Evolutionary conservation across 805 yeast genomes (phyloP).

Genomic region (Jamesozyma spencerorum): DNA sequence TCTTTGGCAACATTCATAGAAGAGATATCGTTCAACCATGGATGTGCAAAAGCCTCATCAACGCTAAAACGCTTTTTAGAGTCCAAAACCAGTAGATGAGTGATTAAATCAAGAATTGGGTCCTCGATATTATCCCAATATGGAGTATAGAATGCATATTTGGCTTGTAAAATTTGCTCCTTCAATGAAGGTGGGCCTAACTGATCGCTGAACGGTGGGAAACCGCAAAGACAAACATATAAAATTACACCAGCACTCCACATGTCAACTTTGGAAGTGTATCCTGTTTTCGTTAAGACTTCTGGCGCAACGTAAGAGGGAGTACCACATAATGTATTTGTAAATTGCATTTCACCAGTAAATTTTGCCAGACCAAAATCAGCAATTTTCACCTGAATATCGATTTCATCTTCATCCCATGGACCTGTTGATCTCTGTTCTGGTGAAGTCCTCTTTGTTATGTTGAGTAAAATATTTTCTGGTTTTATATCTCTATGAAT

Average conservation of each 20-base stretch:
- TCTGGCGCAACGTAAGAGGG: slow-evolving; percentile 87
- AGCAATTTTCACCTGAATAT: slow-evolving; percentile 64
- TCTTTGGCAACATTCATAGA: slow-evolving; percentile 9
- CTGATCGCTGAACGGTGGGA: slow-evolving; percentile 80
- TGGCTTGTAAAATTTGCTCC: slow-evolving; percentile 60
- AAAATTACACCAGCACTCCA: slow-evolving; percentile 78
- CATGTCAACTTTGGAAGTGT: slow-evolving; percentile 64
- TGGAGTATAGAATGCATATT: slow-evolving; percentile 67
- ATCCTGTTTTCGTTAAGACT: slow-evolving; percentile 45
- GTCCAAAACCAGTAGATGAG: slow-evolving; percentile 53
- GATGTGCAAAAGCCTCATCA: slow-evolving; percentile 74
- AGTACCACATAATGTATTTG: slow-evolving; percentile 75
- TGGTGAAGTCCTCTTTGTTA: slow-evolving; percentile 35
- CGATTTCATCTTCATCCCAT: slow-evolving; percentile 45
- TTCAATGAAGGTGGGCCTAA: slow-evolving; percentile 71
- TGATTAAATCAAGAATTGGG: slow-evolving; percentile 53
- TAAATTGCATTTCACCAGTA: slow-evolving; percentile 62
- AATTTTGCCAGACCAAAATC: slow-evolving; percentile 64
- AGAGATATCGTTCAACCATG: slow-evolving; percentile 50
- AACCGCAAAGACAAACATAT: slow-evolving; percentile 74
- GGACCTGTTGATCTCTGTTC: slow-evolving; percentile 31
- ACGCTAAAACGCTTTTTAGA: slow-evolving; percentile 71
- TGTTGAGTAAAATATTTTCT: slow-evolving; percentile 52
- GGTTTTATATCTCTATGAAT: slow-evolving; percentile 77
- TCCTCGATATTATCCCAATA: slow-evolving; percentile 70